Percentiles rank a stretch among this genome's conserved stretches.
Conservation (phyloP, 108 stramenopile species). For the Epipyxis sp. region DNA sequence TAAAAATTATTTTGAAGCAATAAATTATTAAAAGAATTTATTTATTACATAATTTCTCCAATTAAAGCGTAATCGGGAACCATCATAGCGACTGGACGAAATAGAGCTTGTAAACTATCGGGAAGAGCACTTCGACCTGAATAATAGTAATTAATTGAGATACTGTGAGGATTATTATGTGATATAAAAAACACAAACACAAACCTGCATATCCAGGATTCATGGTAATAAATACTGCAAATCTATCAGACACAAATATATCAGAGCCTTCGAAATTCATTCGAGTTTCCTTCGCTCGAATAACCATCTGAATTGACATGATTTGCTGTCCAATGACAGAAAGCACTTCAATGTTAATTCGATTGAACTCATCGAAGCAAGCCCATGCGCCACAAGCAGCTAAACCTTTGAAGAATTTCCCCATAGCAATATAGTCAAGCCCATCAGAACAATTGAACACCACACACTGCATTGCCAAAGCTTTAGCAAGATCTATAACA, state of each 20-base stretch:
- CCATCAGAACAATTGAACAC: slow-evolving; percentile 56
- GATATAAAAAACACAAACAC: slow-evolving; percentile 41
- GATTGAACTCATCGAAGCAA: slow-evolving; percentile 73
- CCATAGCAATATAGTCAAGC: slow-evolving; percentile 67
- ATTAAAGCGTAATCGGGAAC: slow-evolving; percentile 72
- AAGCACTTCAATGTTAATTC: slow-evolving; percentile 70
- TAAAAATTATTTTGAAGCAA: no score
- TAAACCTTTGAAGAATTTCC: slow-evolving; percentile 68
- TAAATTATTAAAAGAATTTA: no score
- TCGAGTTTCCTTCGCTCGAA: slow-evolving; percentile 33
- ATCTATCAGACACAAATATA: slow-evolving; percentile 51
- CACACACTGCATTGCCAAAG: slow-evolving; percentile 34
- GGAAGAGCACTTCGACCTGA: slow-evolving; percentile 35
- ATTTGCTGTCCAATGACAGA: slow-evolving; percentile 68
- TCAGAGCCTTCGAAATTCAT: slow-evolving; percentile 57
- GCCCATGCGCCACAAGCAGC: slow-evolving; percentile 68
- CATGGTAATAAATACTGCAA: slow-evolving; percentile 69
- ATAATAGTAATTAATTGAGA: slow-evolving; percentile 42
- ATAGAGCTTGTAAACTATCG: slow-evolving; percentile 57
- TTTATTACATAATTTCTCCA: slow-evolving; percentile 64
- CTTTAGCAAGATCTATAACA: slow-evolving; percentile 21
- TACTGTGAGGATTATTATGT: neutral
- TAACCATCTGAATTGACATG: slow-evolving; percentile 61
- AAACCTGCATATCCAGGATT: slow-evolving; percentile 70
- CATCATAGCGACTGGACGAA: slow-evolving; percentile 73